Evolutionary conservation across 2,329 filamentous ascomycete species (phyloP).

Genomic region (Onygenales sp.): DNA sequence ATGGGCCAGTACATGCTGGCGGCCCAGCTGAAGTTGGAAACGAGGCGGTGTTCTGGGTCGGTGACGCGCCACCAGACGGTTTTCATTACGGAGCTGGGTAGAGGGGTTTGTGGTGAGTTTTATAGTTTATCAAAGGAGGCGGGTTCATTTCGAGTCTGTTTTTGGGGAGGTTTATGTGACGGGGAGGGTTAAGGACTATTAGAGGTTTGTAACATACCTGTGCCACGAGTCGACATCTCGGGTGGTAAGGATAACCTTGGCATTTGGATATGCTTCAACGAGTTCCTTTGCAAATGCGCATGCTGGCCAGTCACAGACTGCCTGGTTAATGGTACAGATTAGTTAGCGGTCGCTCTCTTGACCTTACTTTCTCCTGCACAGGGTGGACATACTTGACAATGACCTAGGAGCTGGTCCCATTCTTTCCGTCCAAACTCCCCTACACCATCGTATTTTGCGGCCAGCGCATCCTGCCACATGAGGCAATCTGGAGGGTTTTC

Average conservation of each 20-base stretch:
- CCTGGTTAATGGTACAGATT: slow-evolving; percentile 24
- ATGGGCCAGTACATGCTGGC: slow-evolving; percentile 61
- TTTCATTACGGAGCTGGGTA: slow-evolving; percentile 48
- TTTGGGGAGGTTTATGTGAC: neutral
- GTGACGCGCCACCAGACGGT: slow-evolving; percentile 60
- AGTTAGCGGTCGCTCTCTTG: neutral
- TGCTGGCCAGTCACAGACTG: slow-evolving; percentile 60
- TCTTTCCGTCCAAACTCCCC: slow-evolving; percentile 56
- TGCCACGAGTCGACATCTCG: slow-evolving; percentile 59
- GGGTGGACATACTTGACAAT: slow-evolving; percentile 38
- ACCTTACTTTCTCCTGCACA: neutral
- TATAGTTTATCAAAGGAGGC: neutral
- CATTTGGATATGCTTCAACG: slow-evolving; percentile 61
- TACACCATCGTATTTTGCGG: slow-evolving; percentile 52
- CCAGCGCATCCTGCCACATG: slow-evolving; percentile 62
- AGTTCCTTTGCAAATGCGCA: slow-evolving; percentile 60
- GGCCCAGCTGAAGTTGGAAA: slow-evolving; percentile 53
- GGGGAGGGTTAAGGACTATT: neutral
- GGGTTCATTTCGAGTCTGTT: neutral
- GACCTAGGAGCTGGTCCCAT: slow-evolving; percentile 59
- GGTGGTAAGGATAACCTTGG: slow-evolving; percentile 60
- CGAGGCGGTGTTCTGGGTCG: slow-evolving; percentile 49
- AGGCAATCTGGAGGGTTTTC: slow-evolving; percentile 59
- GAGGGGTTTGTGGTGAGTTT: slow-evolving; percentile 1
- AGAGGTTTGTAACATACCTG: slow-evolving; percentile 22